These are phyloP conservation scores for Aspergillus bertholletiae DNA, from an alignment of 495 filamentous ascomycete species.

Conservation along the genomic window DNA sequence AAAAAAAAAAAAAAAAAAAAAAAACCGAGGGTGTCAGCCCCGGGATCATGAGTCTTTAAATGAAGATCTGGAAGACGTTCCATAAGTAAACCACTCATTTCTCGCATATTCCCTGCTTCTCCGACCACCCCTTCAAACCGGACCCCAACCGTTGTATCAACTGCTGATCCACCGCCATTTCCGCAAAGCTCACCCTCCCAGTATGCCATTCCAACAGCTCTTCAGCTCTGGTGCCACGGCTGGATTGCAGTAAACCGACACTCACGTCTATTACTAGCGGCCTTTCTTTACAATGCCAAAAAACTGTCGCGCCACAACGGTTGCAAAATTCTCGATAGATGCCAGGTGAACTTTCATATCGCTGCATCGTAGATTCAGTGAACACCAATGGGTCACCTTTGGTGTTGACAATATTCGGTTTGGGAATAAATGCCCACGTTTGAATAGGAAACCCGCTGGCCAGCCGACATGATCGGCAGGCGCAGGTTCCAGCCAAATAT, in stretches of 20 bases:
- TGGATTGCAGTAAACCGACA: constrained; percentile 53
- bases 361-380: constrained; percentile 42
- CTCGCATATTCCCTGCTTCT: not conserved
- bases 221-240: constrained; percentile 52
- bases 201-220: constrained; percentile 60
- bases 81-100: not conserved
- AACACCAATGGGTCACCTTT: constrained; percentile 40
- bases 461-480: constrained; percentile 60
- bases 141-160: constrained; percentile 32
- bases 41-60: too few relatives aligned
- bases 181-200: constrained; percentile 57
- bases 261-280: constrained; percentile 64
- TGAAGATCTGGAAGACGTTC: too few relatives aligned
- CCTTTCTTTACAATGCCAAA: constrained; percentile 58
- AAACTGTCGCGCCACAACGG: constrained; percentile 62
- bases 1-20: too few relatives aligned
- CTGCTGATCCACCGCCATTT: constrained; percentile 47
- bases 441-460: constrained; percentile 64
- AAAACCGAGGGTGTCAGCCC: too few relatives aligned
- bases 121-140: constrained; percentile 13
- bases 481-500: constrained; percentile 64
- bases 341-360: constrained; percentile 50
- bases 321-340: constrained; percentile 63
- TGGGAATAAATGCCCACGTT: constrained; percentile 65
- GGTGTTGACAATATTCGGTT: constrained; percentile 52